Evolutionary conservation across 2,329 filamentous ascomycete species (phyloP).

Genomic region (Nakataea oryzae): DNA sequence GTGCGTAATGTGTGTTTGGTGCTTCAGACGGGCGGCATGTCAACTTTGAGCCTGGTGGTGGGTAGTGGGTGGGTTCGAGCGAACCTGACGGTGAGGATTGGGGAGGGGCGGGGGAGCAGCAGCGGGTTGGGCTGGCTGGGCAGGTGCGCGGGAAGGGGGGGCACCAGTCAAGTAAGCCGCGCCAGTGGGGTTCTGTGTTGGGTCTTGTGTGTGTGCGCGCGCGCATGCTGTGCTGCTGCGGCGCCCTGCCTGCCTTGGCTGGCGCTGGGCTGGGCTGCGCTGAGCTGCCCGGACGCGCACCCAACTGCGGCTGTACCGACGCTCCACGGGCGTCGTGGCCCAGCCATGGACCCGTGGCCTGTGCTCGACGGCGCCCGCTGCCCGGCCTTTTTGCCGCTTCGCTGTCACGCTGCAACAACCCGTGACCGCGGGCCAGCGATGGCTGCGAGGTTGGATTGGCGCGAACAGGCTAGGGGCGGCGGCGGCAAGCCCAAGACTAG

Average conservation of each 20-base stretch:
- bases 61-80: not conserved
- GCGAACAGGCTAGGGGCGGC: too few relatives aligned
- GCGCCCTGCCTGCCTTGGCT: not conserved
- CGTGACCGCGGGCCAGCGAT: too few relatives aligned
- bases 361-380: not conserved
- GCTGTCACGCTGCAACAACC: not conserved
- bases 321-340: too few relatives aligned
- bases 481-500: not conserved
- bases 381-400: not conserved
- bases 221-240: not conserved
- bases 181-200: constrained; percentile 2
- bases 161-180: constrained; percentile 3
- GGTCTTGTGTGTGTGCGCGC: constrained; percentile 6
- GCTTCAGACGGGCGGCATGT: not conserved
- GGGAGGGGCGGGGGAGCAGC: not conserved
- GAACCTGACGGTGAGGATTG: constrained; percentile 1
- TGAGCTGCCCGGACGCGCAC: too few relatives aligned
- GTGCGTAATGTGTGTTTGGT: not conserved
- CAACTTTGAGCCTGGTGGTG: constrained; percentile 1
- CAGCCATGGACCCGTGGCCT: not conserved
- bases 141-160: constrained; percentile 3
- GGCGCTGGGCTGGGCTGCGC: too few relatives aligned
- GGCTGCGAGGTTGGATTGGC: too few relatives aligned
- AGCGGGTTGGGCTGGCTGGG: constrained; percentile 1
- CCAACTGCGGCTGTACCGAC: too few relatives aligned